phyloP scores from a whole-genome alignment of 1,284 basidiomycete genomes.

The Heterobasidion annosum region DNA sequence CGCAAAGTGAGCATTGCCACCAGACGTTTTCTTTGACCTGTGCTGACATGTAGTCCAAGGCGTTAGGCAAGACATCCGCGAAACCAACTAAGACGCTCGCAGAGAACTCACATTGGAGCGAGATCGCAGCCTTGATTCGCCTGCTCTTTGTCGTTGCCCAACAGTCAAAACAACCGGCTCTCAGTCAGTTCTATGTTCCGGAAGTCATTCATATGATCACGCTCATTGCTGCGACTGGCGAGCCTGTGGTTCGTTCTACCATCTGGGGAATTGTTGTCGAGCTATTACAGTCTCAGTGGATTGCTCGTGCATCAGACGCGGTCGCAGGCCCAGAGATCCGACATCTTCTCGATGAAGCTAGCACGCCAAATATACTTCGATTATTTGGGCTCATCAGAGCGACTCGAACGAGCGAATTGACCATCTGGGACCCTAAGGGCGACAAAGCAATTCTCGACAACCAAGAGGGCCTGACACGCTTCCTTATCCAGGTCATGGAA shows the following conservation, averaged over 20 bases:
- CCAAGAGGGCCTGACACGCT: conserved; percentile 58
- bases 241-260: conserved; percentile 66
- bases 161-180: conserved; percentile 50
- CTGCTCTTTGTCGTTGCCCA: conserved; percentile 67
- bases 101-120: conserved; percentile 75
- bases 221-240: conserved; percentile 67
- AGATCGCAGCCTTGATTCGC: conserved; percentile 74
- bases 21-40: background rate
- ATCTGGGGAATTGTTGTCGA: conserved; percentile 79
- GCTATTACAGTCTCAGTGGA: conserved; percentile 67
- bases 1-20: conserved; percentile 50
- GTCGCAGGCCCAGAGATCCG: conserved; percentile 45
- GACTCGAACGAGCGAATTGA: conserved; percentile 57
- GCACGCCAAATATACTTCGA: conserved; percentile 46
- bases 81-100: conserved; percentile 52
- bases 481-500: conserved; percentile 60
- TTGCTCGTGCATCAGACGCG: conserved; percentile 48
- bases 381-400: conserved; percentile 68
- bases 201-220: conserved; percentile 76
- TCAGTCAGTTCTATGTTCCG: conserved; percentile 74
- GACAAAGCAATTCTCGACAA: conserved; percentile 58
- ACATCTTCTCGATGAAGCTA: conserved; percentile 52
- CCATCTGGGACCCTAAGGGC: conserved; percentile 39
- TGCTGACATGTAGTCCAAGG: conserved; percentile 26
- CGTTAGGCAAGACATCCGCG: conserved; percentile 64